These are phyloP conservation scores for Claviceps cyperi DNA, from an alignment of 2,329 filamentous ascomycete species.

Conservation along the genomic window DNA sequence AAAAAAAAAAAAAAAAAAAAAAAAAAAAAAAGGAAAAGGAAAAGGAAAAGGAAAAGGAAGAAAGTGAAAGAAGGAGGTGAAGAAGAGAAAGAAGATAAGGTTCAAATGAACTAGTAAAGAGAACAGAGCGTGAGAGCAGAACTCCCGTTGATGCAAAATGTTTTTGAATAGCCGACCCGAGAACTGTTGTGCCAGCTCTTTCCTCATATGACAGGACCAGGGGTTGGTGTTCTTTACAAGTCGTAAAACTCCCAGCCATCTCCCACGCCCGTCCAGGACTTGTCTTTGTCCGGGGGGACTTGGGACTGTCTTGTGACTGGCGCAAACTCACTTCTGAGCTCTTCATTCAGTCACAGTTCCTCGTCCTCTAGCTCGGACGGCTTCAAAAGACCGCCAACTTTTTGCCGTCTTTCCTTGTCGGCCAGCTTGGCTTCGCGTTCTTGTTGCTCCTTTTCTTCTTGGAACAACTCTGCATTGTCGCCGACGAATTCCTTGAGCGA, in stretches of 20 bases:
- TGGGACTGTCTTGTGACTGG: conserved; percentile 19
- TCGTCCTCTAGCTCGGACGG: conserved; percentile 92
- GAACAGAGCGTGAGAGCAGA: background rate
- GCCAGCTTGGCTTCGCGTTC: conserved; percentile 72
- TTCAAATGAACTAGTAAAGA: background rate
- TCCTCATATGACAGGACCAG: background rate
- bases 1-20: no score
- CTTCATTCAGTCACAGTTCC: conserved; percentile 70
- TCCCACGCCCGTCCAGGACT: conserved; percentile 13
- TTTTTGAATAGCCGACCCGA: background rate
- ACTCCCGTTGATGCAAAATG: background rate
- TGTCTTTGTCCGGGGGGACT: conserved; percentile 12
- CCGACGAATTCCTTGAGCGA: conserved; percentile 93
- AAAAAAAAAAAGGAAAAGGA: no score
- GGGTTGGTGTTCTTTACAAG: conserved; percentile 23
- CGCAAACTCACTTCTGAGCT: conserved; percentile 48
- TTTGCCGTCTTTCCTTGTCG: conserved; percentile 82
- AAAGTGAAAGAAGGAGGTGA: conserved; percentile 1
- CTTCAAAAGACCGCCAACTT: conserved; percentile 90
- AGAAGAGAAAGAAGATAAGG: background rate
- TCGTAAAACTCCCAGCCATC: conserved; percentile 57
- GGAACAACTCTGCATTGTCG: conserved; percentile 86
- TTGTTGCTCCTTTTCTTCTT: conserved; percentile 88
- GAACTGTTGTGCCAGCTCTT: background rate
- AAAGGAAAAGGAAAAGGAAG: background rate